phyloP scores from a whole-genome alignment of 139 green algal species.

The Chlorella vulgaris region DNA sequence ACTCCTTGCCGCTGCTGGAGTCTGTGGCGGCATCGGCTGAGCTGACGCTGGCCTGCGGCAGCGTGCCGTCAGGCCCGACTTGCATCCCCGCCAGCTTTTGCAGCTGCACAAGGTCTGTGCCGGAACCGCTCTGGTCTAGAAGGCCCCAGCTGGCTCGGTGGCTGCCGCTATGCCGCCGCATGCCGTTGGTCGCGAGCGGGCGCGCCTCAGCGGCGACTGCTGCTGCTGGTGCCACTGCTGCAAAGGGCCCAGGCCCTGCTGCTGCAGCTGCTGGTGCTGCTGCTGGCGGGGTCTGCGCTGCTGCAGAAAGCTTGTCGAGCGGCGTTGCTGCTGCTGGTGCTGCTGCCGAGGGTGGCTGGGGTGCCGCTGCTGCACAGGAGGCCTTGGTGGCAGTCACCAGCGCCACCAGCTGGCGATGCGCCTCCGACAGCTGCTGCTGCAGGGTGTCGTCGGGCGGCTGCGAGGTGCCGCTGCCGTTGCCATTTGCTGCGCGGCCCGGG shows the following conservation, averaged over 20 bases:
- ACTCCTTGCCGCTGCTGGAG: too few species aligned
- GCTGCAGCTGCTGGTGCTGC: background rate
- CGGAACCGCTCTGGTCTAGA: too few species aligned
- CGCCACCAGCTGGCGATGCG: constrained; percentile 13
- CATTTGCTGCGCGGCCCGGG: too few species aligned
- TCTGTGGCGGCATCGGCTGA: too few species aligned
- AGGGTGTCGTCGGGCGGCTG: background rate
- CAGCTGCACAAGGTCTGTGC: too few species aligned
- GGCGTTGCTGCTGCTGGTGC: background rate
- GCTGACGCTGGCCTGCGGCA: too few species aligned
- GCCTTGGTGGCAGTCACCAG: background rate
- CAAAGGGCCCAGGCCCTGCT: too few species aligned
- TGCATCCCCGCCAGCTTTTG: too few species aligned
- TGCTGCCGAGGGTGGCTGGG: background rate
- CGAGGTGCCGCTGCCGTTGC: too few species aligned
- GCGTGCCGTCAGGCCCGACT: too few species aligned
- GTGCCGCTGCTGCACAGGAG: background rate
- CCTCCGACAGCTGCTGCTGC: constrained; percentile 12
- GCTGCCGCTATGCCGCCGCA: background rate
- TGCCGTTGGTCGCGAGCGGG: background rate
- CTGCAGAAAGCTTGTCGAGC: background rate
- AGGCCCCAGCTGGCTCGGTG: background rate
- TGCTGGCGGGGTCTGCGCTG: background rate
- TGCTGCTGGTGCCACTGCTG: too few species aligned
- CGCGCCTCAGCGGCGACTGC: background rate